These are phyloP conservation scores for Penicillium sp. DNA, from an alignment of 2,329 filamentous ascomycete genomes.

Conservation along the genomic window DNA sequence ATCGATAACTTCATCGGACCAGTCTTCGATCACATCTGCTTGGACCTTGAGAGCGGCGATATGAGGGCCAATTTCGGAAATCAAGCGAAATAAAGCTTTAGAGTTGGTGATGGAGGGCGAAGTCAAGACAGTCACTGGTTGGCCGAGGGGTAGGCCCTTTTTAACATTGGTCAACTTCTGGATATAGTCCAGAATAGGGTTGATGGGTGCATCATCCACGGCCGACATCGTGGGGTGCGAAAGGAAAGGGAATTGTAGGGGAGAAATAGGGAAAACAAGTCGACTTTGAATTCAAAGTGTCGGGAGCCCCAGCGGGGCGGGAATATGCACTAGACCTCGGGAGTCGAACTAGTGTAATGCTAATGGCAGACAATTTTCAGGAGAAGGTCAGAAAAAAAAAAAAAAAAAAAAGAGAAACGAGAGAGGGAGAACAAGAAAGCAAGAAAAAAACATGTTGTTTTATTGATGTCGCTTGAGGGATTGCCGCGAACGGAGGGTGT, in stretches of 20 bases:
- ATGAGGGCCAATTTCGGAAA: constrained; percentile 62
- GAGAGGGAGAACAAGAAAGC: background rate
- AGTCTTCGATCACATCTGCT: constrained; percentile 66
- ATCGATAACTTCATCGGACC: constrained; percentile 58
- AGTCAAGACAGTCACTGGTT: constrained; percentile 51
- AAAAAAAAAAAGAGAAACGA: too few relatives aligned
- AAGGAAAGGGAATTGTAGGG: constrained; percentile 1
- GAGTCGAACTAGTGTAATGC: constrained; percentile 16
- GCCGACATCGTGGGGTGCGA: constrained; percentile 23
- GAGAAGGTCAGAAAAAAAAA: background rate
- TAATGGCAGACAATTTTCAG: constrained; percentile 19
- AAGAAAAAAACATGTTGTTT: constrained; percentile 3
- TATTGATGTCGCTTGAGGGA: background rate
- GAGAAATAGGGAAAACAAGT: constrained; percentile 6
- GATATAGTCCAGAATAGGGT: constrained; percentile 44
- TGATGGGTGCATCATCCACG: constrained; percentile 28
- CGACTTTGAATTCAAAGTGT: constrained; percentile 8
- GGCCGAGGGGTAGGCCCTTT: constrained; percentile 41
- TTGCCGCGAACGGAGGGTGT: background rate
- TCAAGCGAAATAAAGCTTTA: constrained; percentile 58
- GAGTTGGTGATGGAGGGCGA: constrained; percentile 63
- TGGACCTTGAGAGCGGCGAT: constrained; percentile 66
- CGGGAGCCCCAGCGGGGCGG: constrained; percentile 21
- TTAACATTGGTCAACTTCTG: constrained; percentile 38
- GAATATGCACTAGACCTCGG: constrained; percentile 19